A percentile compares a stretch with the other conserved stretches of the same genome.
These are phyloP conservation scores for Ploettnerulaceae sp. DNA, from an alignment of 2,329 filamentous ascomycete genomes.

Conservation along the genomic window DNA sequence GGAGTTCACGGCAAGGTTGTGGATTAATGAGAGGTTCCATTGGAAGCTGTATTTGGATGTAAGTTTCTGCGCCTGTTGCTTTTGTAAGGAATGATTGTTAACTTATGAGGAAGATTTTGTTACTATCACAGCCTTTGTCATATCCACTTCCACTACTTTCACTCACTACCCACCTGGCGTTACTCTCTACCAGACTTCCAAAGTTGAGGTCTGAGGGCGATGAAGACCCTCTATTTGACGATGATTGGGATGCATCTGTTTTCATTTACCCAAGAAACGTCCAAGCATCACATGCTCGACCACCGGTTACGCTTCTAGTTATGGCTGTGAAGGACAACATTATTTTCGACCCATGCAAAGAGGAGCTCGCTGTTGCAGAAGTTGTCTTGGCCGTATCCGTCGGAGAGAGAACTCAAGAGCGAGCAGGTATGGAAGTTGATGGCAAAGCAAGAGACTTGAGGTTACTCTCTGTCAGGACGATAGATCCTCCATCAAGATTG, in stretches of 20 bases:
- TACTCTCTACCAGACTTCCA: constrained; percentile 81
- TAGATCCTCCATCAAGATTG: constrained; percentile 69
- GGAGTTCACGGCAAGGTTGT: constrained; percentile 64
- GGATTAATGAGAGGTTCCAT: constrained; percentile 88
- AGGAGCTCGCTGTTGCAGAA: constrained; percentile 92
- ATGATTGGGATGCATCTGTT: constrained; percentile 86
- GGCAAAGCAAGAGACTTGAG: constrained; percentile 42
- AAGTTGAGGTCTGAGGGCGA: constrained; percentile 82
- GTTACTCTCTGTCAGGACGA: constrained; percentile 64
- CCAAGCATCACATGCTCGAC: constrained; percentile 44
- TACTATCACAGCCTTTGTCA: constrained; percentile 87
- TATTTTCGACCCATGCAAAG: constrained; percentile 86
- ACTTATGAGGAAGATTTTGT: constrained; percentile 61
- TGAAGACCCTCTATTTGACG: constrained; percentile 95
- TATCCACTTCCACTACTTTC: constrained; percentile 92
- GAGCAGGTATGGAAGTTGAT: constrained; percentile 37
- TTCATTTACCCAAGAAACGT: constrained; percentile 57
- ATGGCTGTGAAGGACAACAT: constrained; percentile 82
- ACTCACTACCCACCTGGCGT: constrained; percentile 86
- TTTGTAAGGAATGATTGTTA: constrained; percentile 6
- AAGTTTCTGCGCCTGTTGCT: constrained; percentile 36
- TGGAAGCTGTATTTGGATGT: constrained; percentile 97
- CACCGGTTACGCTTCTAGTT: constrained; percentile 86
- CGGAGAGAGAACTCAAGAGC: constrained; percentile 40
- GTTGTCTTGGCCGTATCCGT: constrained; percentile 82